Evolutionary conservation across 1,139 yeast genomes (phyloP), one percentile per base, ranked within the genome.

Genomic region (Eremothecium gossypii): DNA sequence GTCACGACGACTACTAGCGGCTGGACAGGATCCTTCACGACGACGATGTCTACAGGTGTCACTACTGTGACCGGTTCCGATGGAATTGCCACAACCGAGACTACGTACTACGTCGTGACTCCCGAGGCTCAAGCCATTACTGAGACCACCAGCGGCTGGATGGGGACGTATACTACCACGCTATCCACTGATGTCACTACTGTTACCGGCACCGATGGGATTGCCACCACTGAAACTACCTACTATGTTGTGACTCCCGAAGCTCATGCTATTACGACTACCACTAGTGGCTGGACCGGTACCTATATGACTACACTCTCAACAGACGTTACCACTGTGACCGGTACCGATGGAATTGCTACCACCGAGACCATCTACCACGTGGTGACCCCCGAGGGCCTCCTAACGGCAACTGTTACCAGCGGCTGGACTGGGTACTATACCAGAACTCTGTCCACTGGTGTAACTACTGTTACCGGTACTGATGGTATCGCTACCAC

Each of bases 141-240:
- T 7, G 6, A 3, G 5, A 29, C 31, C 6, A 29, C 31, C 13
- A 12, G 13, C 13, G 31, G 31, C 5, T 41, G 42, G 39, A 43
- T 40, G 8, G 49, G 47, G 1, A 31, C 42, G n/a, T 7, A 13
- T 2, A 39, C 41, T 5, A 30, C 43, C 8, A 48, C 51, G 12
- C 43, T 41, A 27, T 38, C 47, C 6, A 33, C 45, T 12, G 46
- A 50, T 4, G 41, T 39, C 13, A 41, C 49, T 2, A 49, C 50
- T 8, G 33, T 8, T 11, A 17, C 39, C 12, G 31, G 30, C 4
- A 46, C 51, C 3, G 31, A 23, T n/a, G 42, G 43, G 11, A 42
- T 41, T 14, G 10, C 29, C 3, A 46, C 41, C 17, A 45, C 43
- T n/a, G 33, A 32, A 13, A 34, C 29, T 23, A 42, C 40, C 8